Base-by-base conservation (phyloP, 805 yeast species). In the baker's yeast (Saccharomyces cerevisiae) region DNA sequence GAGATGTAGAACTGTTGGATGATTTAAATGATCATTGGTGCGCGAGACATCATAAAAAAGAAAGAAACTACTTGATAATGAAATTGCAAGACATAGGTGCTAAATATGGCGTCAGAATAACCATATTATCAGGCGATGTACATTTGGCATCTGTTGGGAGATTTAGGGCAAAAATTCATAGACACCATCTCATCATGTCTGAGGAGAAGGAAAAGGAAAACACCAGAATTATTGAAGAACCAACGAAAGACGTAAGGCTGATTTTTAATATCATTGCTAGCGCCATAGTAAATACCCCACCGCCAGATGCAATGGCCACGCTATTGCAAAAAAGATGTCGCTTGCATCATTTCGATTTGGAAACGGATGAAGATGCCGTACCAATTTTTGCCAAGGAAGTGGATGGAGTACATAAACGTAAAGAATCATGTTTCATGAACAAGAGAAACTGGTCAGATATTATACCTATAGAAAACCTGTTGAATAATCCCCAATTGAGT, bases 1-100 rank as follows among this genome's bases (percentile, higher is more conserved):
- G 97, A 1, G 82, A 86, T 46, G 83, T 92, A 5, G 98, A 92
- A 71, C 81, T 92, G 14, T 77, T 94, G 60, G 98, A 94, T 66
- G 98, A 92, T 68, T 76, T 94, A 70, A 85, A 90, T 65, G 99
- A 92, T 68, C 98, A 92, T 72, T 92, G 99, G 99, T 90, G 97
- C 69, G 85, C 96, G 3, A 78, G 78, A 55, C 80, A 84, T 67
- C 99, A 92, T 72, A 94, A 92, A 68, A 70, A 71, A 50, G 99
- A 92, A 71, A 79, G 99, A 57, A 92, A 92, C 69, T 66, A 68
- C 59, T 75, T 92, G 43, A 72, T 91, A 57, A 76, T 75, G 43
- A 74, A 74, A 57, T 73, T 92, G 48, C 82, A 84, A 57, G 79
- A 79, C 47, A 82, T 90, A 62, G 89, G 92, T 2, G 78, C 86